Evolutionary conservation across 495 filamentous ascomycete genomes (phyloP).

Genomic region (Hypomontagnella monticulosa): DNA sequence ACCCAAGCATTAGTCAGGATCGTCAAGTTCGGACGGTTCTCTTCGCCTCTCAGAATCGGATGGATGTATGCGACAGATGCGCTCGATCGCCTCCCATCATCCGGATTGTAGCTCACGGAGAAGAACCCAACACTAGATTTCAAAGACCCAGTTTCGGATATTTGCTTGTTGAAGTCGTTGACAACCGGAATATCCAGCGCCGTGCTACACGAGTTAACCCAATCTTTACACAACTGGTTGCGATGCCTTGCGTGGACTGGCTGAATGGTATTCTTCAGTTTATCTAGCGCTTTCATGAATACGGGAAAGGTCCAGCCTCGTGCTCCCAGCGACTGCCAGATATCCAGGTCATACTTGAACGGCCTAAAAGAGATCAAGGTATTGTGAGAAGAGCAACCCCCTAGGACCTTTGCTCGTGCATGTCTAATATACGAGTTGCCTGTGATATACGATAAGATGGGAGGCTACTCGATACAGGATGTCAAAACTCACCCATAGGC

Average conservation of each 20-base stretch:
- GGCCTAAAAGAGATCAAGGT: constrained; percentile 86
- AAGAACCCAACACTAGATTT: constrained; percentile 83
- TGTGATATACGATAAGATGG: constrained; percentile 44
- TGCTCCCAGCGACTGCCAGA: constrained; percentile 75
- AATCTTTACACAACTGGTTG: constrained; percentile 86
- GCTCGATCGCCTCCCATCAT: constrained; percentile 78
- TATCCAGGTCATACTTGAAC: constrained; percentile 79
- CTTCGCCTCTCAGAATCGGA: constrained; percentile 78
- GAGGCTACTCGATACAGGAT: constrained; percentile 3
- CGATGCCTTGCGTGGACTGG: constrained; percentile 79
- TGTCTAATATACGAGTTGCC: constrained; percentile 86
- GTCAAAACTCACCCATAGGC: constrained; percentile 68
- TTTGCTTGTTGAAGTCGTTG: constrained; percentile 82
- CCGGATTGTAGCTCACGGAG: constrained; percentile 83
- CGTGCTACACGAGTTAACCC: constrained; percentile 76
- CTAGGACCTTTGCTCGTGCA: constrained; percentile 84
- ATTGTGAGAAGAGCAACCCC: constrained; percentile 88
- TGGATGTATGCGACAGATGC: constrained; percentile 89
- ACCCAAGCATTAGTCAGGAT: constrained; percentile 85
- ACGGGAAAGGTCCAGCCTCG: constrained; percentile 81
- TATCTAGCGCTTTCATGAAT: constrained; percentile 78
- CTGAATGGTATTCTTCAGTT: constrained; percentile 80
- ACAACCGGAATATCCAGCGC: constrained; percentile 80
- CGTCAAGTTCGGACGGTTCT: constrained; percentile 79
- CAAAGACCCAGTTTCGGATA: constrained; percentile 71